These are phyloP conservation scores for Lycium ferocissimum DNA, from an alignment of 257 asterid species.

Conservation along the genomic window DNA sequence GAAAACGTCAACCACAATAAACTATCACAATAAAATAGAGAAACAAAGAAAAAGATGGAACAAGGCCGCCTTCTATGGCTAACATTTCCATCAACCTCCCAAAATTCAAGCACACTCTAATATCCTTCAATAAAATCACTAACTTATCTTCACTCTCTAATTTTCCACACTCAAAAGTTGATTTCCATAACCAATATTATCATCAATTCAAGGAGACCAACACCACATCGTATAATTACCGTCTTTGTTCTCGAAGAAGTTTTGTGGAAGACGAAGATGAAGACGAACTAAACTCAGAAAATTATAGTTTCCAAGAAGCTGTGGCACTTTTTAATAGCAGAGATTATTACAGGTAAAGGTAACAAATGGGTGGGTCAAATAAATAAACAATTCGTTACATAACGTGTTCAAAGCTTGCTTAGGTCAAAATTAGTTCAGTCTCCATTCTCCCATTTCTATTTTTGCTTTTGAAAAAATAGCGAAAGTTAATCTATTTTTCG, in stretches of 20 bases:
- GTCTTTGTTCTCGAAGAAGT: conserved; percentile 59
- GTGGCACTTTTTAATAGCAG: conserved; percentile 67
- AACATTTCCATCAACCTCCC: not conserved
- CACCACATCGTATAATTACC: conserved; percentile 39
- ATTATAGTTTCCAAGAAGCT: conserved; percentile 63
- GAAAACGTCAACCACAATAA: not conserved
- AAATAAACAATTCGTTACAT: not conserved
- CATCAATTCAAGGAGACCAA: conserved; percentile 5
- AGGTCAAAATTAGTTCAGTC: not conserved
- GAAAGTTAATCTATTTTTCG: not conserved
- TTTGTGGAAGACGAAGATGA: conserved; percentile 55
- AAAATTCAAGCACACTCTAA: conserved; percentile 1
- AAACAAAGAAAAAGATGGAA: not conserved
- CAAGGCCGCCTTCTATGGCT: conserved; percentile 25
- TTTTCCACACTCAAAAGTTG: conserved; percentile 29
- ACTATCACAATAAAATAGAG: not conserved
- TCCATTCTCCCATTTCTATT: not conserved
- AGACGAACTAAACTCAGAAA: conserved; percentile 31
- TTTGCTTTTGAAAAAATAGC: not conserved
- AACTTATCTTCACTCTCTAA: not conserved
- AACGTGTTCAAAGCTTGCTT: not conserved
- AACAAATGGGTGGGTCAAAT: not conserved
- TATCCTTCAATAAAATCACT: not conserved
- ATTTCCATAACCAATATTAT: not conserved
- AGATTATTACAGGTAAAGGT: conserved; percentile 62